Base-by-base conservation (phyloP, 2,329 filamentous ascomycete genomes). In the Lomentospora prolificans region DNA sequence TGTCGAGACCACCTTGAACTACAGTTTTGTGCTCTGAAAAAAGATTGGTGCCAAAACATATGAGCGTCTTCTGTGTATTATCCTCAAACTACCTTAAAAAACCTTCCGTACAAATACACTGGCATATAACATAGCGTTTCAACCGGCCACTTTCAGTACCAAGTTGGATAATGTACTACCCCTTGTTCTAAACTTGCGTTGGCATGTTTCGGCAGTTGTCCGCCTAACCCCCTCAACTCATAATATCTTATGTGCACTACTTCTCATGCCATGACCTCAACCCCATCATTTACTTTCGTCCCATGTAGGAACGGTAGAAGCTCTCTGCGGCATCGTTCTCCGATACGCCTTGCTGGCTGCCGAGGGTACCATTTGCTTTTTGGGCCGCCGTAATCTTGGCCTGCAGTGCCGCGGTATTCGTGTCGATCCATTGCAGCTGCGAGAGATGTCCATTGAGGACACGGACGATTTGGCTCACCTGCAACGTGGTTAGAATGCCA, bases 401-500 rank as follows among this genome's bases (percentile, higher is more conserved):
- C 69, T 95, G 88, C 55, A 97, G 77, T 30, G 85, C 80, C 14
- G 85, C 81, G 33, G 92, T 88, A 60, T 92, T 91, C 61, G 85
- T 82, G 66, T 97, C 92, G 68, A 99, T 97, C 74, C 87, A 88
- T 71, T 96, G 92, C 58, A 99, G 78, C 70, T 96, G 91, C 33
- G 85, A 84, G 36, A 99, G 82, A 69, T 99, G 94, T 24, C 86
- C 85, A 69, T 99, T 99, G 62, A 99, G 85, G 52, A 97, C 90
- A 60, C 90, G 86, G 55, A 97, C 92, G 65, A 99, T 95, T 71
- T 96, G 90, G 62, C 90, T 92, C 66, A 97, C 79, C 86, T 96
- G 67, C 14, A 28, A 51, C 6, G 10, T 5, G 27, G 65, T 54
- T 51, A 68, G 66, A 5, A n/a, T 9, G n/a, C 24, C 25, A 36